Evolutionary conservation across 2,329 filamentous ascomycete genomes (phyloP), one percentile per base, ranked within the genome.

Genomic region (Myriosclerotinia scirpicola): DNA sequence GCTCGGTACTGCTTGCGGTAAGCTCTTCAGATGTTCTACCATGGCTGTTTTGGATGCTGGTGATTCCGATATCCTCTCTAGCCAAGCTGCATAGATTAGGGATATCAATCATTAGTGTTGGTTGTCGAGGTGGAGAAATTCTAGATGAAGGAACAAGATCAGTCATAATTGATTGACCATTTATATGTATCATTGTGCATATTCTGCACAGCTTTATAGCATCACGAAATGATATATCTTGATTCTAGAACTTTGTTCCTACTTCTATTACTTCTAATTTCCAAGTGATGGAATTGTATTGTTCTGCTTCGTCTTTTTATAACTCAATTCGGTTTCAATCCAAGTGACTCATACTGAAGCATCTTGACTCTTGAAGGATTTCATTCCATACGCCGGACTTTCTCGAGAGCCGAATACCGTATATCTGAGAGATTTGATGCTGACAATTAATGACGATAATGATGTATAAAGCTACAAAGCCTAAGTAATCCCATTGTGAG

Each of bases 1-100:
- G 85, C 87, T 99, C 75, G 95, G 95, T 79, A 98, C 93, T 79
- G 93, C 93, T 76, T 97, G 93, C 85, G 95, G 95, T 86, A 98
- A 98, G 87, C 90, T 99, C 80, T 99, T 96, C 90, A 88, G 93
- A 76, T 96, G 92, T 89, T 94, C 92, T 75, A 97, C 93, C 82
- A 96, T 99, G 91, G 90, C 93, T 76, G 90, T 98, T 79, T 85
- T 98, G 75, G 95, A 99, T 83, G 93, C 93, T 80, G 95, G 94
- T 88, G 91, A 98, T 88, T 97, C 92, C 75, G 95, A 99, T 83
- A 99, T 99, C 82, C 87, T 99, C 77, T 89, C 84, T 82, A 88
- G 92, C 81, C 87, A 88, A 80, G 81, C 84, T 78, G 82, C 85
- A 77, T 90, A 89, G 82, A 70, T 72, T 68, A 58, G 67, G 53